Conservation (phyloP, 768 basidiomycete genomes). For the Chalciporus sphaerocephalus region DNA sequence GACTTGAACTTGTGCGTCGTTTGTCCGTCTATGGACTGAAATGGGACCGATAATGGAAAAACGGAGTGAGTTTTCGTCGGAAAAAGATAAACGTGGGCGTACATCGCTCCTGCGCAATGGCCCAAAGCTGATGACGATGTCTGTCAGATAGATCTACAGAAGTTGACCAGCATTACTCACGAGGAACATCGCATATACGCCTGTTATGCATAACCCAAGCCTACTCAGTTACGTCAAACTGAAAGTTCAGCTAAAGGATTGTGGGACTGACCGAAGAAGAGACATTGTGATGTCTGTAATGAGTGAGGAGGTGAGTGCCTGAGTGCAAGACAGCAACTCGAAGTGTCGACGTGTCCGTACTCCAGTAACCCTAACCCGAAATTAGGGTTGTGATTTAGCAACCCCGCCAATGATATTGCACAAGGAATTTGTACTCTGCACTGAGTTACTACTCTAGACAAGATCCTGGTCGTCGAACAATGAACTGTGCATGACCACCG, state of each 20-base stretch:
- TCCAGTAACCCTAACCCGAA: conserved; percentile 15
- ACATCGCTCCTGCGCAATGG: conserved; percentile 92
- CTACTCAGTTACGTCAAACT: conserved; percentile 30
- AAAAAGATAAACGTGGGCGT: conserved; percentile 18
- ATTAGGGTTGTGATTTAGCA: conserved; percentile 16
- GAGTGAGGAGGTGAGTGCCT: neutral
- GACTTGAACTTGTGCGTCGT: conserved; percentile 76
- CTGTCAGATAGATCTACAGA: conserved; percentile 2
- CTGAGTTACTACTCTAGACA: too few species aligned
- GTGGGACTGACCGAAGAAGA: conserved; percentile 21
- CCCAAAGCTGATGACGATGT: conserved; percentile 62
- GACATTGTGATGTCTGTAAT: conserved; percentile 17
- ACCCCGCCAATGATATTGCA: neutral
- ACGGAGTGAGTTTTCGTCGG: neutral
- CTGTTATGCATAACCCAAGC: conserved; percentile 71
- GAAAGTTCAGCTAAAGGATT: neutral
- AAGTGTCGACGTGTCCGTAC: conserved; percentile 23
- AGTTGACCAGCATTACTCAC: conserved; percentile 40
- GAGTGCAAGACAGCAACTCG: neutral
- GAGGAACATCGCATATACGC: conserved; percentile 93
- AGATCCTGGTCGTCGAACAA: too few species aligned
- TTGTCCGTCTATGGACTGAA: conserved; percentile 60
- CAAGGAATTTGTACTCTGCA: too few species aligned
- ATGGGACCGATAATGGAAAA: conserved; percentile 73
- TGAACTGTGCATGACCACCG: too few species aligned